These are phyloP conservation scores for Curvularia eragrostidis DNA, from an alignment of 2,329 filamentous ascomycete species.

Conservation along the genomic window DNA sequence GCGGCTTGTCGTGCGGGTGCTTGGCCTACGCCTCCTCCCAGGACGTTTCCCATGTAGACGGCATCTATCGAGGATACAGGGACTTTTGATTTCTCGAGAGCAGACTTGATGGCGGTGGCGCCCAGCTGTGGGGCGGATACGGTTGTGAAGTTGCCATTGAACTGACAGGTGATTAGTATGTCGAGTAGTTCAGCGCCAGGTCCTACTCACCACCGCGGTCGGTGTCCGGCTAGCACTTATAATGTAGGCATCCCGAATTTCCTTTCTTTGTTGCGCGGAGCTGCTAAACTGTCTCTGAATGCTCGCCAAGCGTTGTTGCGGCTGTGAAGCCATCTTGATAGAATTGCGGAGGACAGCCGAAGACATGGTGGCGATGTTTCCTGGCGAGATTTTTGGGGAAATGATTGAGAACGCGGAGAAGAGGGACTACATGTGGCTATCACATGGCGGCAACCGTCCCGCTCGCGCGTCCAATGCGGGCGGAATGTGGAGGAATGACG, in stretches of 20 bases:
- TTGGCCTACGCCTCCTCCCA: constrained; percentile 84
- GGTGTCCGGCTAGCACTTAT: constrained; percentile 88
- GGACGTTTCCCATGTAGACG: constrained; percentile 97
- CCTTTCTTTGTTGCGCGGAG: constrained; percentile 54
- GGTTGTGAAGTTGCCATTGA: constrained; percentile 88
- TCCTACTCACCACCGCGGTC: constrained; percentile 74
- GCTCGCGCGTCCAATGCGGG: constrained; percentile 25
- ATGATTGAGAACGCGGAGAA: constrained; percentile 17
- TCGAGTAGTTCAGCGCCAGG: background rate
- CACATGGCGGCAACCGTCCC: constrained; percentile 42
- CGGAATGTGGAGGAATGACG: constrained; percentile 36
- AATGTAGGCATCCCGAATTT: constrained; percentile 92
- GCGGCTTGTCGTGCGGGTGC: constrained; percentile 89
- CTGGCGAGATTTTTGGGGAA: background rate
- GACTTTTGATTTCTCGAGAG: constrained; percentile 83
- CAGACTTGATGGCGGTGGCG: constrained; percentile 89
- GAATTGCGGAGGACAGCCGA: constrained; percentile 42
- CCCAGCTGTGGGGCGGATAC: constrained; percentile 88
- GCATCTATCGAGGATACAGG: constrained; percentile 82
- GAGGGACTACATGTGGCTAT: constrained; percentile 27
- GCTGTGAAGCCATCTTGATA: constrained; percentile 45
- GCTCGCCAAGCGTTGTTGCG: constrained; percentile 47
- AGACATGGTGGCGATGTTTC: constrained; percentile 33
- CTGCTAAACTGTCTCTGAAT: constrained; percentile 49
- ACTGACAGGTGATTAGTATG: constrained; percentile 60